Base-by-base conservation (phyloP, 78 protist species). In the Planoprotostelium fungivorum region DNA sequence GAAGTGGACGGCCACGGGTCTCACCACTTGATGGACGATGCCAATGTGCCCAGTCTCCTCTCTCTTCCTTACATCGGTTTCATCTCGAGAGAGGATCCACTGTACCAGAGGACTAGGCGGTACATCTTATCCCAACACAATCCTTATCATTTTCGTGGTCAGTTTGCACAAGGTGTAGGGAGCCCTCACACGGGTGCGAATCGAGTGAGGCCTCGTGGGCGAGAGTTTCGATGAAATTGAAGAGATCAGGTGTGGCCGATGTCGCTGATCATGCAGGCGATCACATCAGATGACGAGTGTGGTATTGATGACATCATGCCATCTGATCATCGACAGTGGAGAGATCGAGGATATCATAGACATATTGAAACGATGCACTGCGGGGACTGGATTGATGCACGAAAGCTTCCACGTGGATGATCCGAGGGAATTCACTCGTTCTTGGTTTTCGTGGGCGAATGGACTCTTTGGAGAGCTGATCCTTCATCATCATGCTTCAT, bases 381-480 rank as follows among this genome's bases (percentile, higher is more conserved):
- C 63, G 38, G 39, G 10, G 37, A 86, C 39, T 1, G 36, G 37
- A 0, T 90, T 90, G 31, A 91, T 93, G 88, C 95, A 93, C 63
- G 95, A 93, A 31, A 37, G 87, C 34, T 91, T 93, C 89, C 31
- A 0, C 35, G n/a, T 35, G 10, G 87, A 93, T 38, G 88, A 90
- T 34, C 36, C 90, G 28, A 29, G 28, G 38, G 85, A 36, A 29
- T 93, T 36, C 88, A 90, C 95, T 0, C 39, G 95, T 0, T 0
- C 89, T 29, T 93, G 95, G 95, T 93, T 93, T n/a, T 94, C 95
- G 29, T 91, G 93, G 95, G 95, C 90, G 37, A 93, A 93, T 63
- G 23, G 91, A 0, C 88, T 93, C 34, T 93, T 91, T 36, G 95
- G 94, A 23, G 91, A 91, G 29, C 88, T 93, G 10, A 28, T 93